These are phyloP conservation scores for Boletellus sp. DNA, from an alignment of 1,284 basidiomycete genomes.

Conservation along the genomic window DNA sequence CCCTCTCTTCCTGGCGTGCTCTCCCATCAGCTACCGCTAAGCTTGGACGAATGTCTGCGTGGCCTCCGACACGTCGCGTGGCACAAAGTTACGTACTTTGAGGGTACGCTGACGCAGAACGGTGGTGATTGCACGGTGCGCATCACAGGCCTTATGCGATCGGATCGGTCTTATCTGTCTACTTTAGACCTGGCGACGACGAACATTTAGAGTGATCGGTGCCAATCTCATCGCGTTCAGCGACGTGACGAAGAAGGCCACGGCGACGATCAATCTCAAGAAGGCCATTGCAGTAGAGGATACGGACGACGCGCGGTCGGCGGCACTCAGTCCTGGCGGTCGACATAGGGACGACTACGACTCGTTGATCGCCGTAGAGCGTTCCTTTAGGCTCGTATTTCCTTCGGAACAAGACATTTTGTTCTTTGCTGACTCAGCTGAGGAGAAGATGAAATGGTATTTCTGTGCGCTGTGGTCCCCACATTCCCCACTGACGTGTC, in stretches of 20 bases:
- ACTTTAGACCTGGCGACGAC: slow-evolving; percentile 78
- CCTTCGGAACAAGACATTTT: slow-evolving; percentile 75
- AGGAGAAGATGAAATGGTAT: slow-evolving; percentile 85
- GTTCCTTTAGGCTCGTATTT: slow-evolving; percentile 87
- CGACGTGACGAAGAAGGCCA: slow-evolving; percentile 90
- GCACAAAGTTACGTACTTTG: slow-evolving; percentile 89
- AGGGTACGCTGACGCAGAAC: slow-evolving; percentile 90
- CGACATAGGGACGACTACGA: slow-evolving; percentile 61
- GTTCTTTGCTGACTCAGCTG: slow-evolving; percentile 90
- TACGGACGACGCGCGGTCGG: slow-evolving; percentile 53
- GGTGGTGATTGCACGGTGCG: slow-evolving; percentile 92
- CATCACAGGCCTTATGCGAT: slow-evolving; percentile 4
- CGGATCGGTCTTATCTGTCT: slow-evolving; percentile 1
- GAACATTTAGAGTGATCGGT: slow-evolving; percentile 84
- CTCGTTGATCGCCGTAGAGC: slow-evolving; percentile 70
- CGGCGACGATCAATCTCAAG: slow-evolving; percentile 86
- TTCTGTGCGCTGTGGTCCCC: slow-evolving; percentile 26
- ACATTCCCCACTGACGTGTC: slow-evolving; percentile 2
- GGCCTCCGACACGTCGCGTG: slow-evolving; percentile 85
- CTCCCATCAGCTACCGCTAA: slow-evolving; percentile 79
- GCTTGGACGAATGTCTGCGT: slow-evolving; percentile 88
- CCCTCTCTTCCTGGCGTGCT: slow-evolving; percentile 84
- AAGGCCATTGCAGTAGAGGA: slow-evolving; percentile 80
- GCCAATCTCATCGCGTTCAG: slow-evolving; percentile 88
- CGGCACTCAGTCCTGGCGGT: slow-evolving; percentile 44